These are phyloP conservation scores for Nicotiana rustica DNA, from an alignment of 305 asterid species.

Conservation along the genomic window DNA sequence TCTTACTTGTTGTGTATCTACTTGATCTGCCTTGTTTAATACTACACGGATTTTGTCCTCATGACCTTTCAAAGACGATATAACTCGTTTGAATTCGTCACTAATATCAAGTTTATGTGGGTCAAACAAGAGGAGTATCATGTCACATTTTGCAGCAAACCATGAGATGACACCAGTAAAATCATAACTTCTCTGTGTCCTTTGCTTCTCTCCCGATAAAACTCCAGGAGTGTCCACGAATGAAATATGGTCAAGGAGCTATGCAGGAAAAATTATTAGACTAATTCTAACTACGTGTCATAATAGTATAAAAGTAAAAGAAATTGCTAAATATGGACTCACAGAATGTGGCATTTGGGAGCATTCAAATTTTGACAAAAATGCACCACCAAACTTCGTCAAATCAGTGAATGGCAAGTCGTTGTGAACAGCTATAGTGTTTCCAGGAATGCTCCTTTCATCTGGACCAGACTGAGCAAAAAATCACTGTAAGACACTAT, in stretches of 20 bases:
- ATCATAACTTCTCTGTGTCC: constrained; percentile 91
- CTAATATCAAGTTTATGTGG: constrained; percentile 97
- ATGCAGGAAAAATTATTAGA: constrained; percentile 1
- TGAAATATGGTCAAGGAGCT: constrained; percentile 87
- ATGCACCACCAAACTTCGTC: constrained; percentile 83
- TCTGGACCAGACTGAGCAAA: constrained; percentile 77
- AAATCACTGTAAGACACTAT: not conserved
- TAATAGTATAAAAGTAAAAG: not conserved
- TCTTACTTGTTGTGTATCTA: constrained; percentile 91
- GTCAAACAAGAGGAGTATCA: constrained; percentile 87
- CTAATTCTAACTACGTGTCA: not conserved
- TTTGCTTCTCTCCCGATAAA: constrained; percentile 93
- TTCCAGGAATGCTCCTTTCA: constrained; percentile 95
- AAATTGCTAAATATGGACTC: constrained; percentile 43
- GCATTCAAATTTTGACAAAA: constrained; percentile 93
- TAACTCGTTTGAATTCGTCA: constrained; percentile 91
- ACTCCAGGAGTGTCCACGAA: constrained; percentile 98
- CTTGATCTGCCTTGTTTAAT: constrained; percentile 95
- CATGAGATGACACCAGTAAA: constrained; percentile 96
- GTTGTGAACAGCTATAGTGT: constrained; percentile 85
- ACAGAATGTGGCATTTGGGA: constrained; percentile 97
- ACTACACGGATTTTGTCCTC: constrained; percentile 96
- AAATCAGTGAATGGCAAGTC: constrained; percentile 87
- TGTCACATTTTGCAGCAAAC: constrained; percentile 95
- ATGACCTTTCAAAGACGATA: constrained; percentile 85